A percentile compares a stretch with the other conserved stretches of the same genome.
Evolutionary conservation across 208 protist genomes (phyloP).

Genomic region (Trypanosoma melophagium): DNA sequence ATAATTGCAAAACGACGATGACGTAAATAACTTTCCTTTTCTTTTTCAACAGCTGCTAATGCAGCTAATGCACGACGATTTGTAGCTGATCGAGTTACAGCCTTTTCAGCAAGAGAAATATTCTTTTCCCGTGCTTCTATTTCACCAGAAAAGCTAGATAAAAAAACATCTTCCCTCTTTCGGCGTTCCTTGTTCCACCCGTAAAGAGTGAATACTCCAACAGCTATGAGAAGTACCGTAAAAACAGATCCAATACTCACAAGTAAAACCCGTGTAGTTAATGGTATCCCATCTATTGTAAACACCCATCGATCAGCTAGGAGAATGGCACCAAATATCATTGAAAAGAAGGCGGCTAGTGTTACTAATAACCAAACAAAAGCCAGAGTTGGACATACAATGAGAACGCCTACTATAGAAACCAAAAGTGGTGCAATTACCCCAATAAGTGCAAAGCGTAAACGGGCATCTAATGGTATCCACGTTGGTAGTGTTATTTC

Average conservation of each 20-base stretch:
- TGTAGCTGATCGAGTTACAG: slow-evolving; percentile 46
- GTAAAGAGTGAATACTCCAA: slow-evolving; percentile 27
- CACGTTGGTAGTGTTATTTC: slow-evolving; percentile 45
- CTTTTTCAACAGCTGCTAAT: slow-evolving; percentile 27
- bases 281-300: slow-evolving; percentile 18
- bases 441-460: slow-evolving; percentile 52
- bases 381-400: slow-evolving; percentile 36
- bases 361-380: slow-evolving; percentile 49
- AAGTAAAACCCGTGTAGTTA: slow-evolving; percentile 20
- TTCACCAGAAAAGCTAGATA: slow-evolving; percentile 5
- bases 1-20: slow-evolving; percentile 27
- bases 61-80: slow-evolving; percentile 47
- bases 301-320: slow-evolving; percentile 23
- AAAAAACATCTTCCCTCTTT: slow-evolving; percentile 25
- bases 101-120: slow-evolving; percentile 34
- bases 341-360: slow-evolving; percentile 44
- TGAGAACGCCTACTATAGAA: slow-evolving; percentile 46
- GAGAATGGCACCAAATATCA: slow-evolving; percentile 56
- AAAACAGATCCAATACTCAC: slow-evolving; percentile 32
- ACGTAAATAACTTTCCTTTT: slow-evolving; percentile 20
- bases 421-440: slow-evolving; percentile 48
- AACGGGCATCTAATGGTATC: slow-evolving; percentile 60
- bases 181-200: slow-evolving; percentile 16
- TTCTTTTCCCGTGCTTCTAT: slow-evolving; percentile 23
- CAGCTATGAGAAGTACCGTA: slow-evolving; percentile 29